These are phyloP conservation scores for Ganoderma sp. DNA, from an alignment of 1,284 basidiomycete genomes.

Conservation along the genomic window DNA sequence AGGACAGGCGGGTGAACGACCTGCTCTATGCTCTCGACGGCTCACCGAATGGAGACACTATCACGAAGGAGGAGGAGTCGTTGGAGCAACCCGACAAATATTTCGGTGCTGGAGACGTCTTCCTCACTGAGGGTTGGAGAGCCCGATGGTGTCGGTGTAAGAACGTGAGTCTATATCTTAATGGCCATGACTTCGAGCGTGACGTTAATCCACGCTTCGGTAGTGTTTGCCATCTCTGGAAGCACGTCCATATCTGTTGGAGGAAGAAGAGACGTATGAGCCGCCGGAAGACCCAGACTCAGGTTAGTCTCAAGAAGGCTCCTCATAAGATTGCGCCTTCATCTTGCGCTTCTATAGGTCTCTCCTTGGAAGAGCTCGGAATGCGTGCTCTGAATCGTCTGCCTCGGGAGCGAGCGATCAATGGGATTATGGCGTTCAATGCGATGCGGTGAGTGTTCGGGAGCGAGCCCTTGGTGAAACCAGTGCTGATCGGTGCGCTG, in stretches of 20 bases:
- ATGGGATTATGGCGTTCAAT: constrained; percentile 82
- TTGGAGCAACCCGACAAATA: not conserved
- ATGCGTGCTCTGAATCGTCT: constrained; percentile 72
- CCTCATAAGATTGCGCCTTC: not conserved
- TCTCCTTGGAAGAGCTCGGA: constrained; percentile 80
- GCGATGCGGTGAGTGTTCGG: constrained; percentile 64
- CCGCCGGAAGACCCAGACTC: constrained; percentile 84
- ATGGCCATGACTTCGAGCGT: not conserved
- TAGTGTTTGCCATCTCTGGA: constrained; percentile 64
- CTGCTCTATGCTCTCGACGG: constrained; percentile 39
- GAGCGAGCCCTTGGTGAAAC: not conserved
- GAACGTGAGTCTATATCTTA: constrained; percentile 47
- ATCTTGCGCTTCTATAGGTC: constrained; percentile 47
- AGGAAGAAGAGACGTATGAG: constrained; percentile 81
- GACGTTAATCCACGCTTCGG: not conserved
- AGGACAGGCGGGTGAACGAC: constrained; percentile 32
- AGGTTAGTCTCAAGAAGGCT: constrained; percentile 46
- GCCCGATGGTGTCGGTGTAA: constrained; percentile 76
- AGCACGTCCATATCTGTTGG: constrained; percentile 62
- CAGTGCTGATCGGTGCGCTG: not conserved
- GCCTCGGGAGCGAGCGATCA: constrained; percentile 76
- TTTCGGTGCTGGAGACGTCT: constrained; percentile 68
- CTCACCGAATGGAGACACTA: not conserved
- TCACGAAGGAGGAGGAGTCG: not conserved
- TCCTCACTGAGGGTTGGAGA: constrained; percentile 73